Evolutionary conservation across 345 rosid genomes (phyloP), one percentile per base, ranked within the genome.

Genomic region (Hypericum androsaemum): DNA sequence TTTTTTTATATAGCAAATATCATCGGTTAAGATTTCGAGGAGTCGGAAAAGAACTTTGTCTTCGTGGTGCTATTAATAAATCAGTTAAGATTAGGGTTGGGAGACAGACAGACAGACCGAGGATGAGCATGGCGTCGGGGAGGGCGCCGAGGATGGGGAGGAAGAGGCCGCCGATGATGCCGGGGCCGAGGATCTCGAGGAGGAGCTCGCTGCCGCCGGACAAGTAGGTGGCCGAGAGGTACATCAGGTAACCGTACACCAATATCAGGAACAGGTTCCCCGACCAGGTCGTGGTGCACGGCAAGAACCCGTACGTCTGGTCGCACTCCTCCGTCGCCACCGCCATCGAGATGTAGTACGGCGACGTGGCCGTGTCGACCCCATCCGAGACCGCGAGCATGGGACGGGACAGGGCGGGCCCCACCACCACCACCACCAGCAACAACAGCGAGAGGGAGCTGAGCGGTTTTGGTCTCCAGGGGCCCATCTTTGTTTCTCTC

Each of bases 121-220:
- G 72, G 53, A 90, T 90, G 52, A 90, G 89, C 96, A 90, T 81
- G 59, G 98, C 98, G 52, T 90, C 98, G 0, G 98, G 98, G 41
- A 90, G 89, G 0, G 98, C 98, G 0, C 98, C 98, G 5, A 90
- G 98, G 0, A 78, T 62, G 10, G 98, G 98, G 57, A 90, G 89
- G 54, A 90, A 88, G 56, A 90, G 74, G 37, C 98, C 98, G 38
- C 98, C 96, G 10, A 90, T 69, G 16, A 90, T 78, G 0, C 98
- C 98, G 17, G 98, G 98, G 2, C 98, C 98, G 32, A 90, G 69
- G 66, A 90, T 88, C 84, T 82, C 82, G 10, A 90, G 83, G 62
- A 90, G 57, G 22, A 90, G 84, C 86, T 88, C 98, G 62, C 96
- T 90, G 16, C 98, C 98, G 40, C 7, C 11, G 8, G 98, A 90